Evolutionary conservation across 2,329 filamentous ascomycete species (phyloP).

Genomic region (Monosporascus sp.): DNA sequence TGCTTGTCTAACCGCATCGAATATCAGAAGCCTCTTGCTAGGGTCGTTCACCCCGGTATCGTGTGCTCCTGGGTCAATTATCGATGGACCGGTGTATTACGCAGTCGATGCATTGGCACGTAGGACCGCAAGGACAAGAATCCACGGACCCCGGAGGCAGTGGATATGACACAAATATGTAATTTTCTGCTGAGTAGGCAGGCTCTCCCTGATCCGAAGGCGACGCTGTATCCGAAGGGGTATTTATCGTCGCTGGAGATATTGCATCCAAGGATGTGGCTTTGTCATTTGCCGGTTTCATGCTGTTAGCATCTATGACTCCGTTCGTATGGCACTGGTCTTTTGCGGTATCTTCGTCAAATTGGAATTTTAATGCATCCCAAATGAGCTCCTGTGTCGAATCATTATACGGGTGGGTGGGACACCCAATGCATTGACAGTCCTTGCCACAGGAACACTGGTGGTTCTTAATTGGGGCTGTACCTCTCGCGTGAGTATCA

Average conservation of each 20-base stretch:
- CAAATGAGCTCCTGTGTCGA: background rate
- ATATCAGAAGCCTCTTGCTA: too few relatives aligned
- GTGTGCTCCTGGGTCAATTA: background rate
- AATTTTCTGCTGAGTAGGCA: background rate
- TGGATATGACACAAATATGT: background rate
- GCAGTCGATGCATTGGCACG: background rate
- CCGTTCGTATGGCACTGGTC: background rate
- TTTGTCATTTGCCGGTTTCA: background rate
- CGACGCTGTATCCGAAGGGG: background rate
- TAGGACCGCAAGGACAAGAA: background rate
- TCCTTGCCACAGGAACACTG: conserved; percentile 1
- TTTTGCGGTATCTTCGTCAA: background rate
- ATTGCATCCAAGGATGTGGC: background rate
- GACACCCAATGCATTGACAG: conserved; percentile 1
- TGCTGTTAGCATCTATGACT: background rate
- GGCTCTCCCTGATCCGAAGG: background rate
- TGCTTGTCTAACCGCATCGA: too few relatives aligned
- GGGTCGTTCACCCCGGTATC: background rate
- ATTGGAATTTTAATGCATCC: background rate
- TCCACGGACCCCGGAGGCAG: background rate
- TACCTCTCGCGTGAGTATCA: background rate
- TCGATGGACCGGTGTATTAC: background rate
- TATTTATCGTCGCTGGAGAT: background rate
- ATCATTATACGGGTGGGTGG: conserved; percentile 1
- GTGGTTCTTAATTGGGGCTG: background rate